Evolutionary conservation across 2,329 filamentous ascomycete species (phyloP).

Genomic region (Fusarium lyarnte): DNA sequence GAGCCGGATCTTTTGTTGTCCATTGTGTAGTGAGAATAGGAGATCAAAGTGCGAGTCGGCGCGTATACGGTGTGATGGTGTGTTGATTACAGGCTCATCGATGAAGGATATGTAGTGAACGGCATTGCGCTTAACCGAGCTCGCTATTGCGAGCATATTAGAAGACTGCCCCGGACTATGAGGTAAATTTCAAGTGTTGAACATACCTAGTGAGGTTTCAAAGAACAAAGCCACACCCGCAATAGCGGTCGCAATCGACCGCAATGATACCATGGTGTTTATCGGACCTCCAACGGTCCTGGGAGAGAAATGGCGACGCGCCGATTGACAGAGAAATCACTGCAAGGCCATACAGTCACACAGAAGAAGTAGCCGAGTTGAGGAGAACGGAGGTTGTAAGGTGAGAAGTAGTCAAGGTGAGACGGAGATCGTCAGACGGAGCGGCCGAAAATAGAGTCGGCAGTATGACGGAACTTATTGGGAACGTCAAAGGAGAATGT

Average conservation of each 20-base stretch:
- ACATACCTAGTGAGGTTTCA: constrained; percentile 47
- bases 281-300: constrained; percentile 35
- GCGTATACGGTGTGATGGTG: constrained; percentile 80
- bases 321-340: constrained; percentile 18
- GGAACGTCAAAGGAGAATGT: constrained; percentile 6
- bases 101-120: constrained; percentile 78
- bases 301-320: constrained; percentile 21
- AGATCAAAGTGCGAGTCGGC: constrained; percentile 86
- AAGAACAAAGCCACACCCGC: constrained; percentile 45
- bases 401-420: constrained; percentile 26
- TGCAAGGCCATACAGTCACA: constrained; percentile 34
- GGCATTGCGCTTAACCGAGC: constrained; percentile 80
- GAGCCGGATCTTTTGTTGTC: constrained; percentile 77
- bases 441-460: constrained; percentile 4
- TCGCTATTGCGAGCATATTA: constrained; percentile 57
- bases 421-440: constrained; percentile 24
- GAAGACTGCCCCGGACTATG: not conserved
- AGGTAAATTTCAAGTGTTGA: not conserved
- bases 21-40: constrained; percentile 77
- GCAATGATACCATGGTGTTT: constrained; percentile 47
- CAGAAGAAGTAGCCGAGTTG: not conserved
- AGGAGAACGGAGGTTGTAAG: not conserved
- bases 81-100: constrained; percentile 79
- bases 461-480: constrained; percentile 4
- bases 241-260: constrained; percentile 46